phyloP scores from a whole-genome alignment of 371 early-diverging fungal genomes.

The Blakeslea trispora region DNA sequence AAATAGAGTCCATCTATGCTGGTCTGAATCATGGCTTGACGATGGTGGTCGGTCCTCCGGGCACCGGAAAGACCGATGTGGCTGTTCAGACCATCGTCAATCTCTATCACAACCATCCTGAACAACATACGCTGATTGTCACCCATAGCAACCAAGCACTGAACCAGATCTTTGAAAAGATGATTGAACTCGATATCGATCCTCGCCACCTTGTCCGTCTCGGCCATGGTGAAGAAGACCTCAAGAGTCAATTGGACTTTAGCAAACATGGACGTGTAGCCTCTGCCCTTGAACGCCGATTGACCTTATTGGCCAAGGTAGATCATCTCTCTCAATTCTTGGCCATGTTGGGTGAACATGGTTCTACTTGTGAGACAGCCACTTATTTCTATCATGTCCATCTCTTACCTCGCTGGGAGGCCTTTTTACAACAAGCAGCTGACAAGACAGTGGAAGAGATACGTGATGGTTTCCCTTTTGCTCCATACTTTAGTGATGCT shows the following conservation, averaged over 20 bases:
- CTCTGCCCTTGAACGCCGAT: constrained; percentile 84
- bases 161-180: constrained; percentile 94
- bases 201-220: constrained; percentile 90
- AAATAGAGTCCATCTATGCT: constrained; percentile 86
- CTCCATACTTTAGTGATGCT: constrained; percentile 71
- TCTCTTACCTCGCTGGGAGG: constrained; percentile 76
- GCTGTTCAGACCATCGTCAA: constrained; percentile 95
- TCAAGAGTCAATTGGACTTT: constrained; percentile 79
- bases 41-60: constrained; percentile 94
- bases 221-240: constrained; percentile 93
- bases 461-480: constrained; percentile 77
- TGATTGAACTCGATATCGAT: constrained; percentile 85
- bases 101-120: constrained; percentile 86
- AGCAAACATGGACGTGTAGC: constrained; percentile 93
- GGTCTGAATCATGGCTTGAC: constrained; percentile 87
- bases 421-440: constrained; percentile 46
- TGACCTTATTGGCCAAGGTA: constrained; percentile 75
- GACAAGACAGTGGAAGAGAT: constrained; percentile 26
- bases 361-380: constrained; percentile 92
- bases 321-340: constrained; percentile 74
- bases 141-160: constrained; percentile 96
- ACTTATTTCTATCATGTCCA: constrained; percentile 83
- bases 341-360: constrained; percentile 78
- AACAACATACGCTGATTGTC: constrained; percentile 87
- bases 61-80: constrained; percentile 96